Percentiles rank a stretch among this genome's conserved stretches.
phyloP scores from a whole-genome alignment of 495 filamentous ascomycete genomes.

The Sphaerosporella brunnea region DNA sequence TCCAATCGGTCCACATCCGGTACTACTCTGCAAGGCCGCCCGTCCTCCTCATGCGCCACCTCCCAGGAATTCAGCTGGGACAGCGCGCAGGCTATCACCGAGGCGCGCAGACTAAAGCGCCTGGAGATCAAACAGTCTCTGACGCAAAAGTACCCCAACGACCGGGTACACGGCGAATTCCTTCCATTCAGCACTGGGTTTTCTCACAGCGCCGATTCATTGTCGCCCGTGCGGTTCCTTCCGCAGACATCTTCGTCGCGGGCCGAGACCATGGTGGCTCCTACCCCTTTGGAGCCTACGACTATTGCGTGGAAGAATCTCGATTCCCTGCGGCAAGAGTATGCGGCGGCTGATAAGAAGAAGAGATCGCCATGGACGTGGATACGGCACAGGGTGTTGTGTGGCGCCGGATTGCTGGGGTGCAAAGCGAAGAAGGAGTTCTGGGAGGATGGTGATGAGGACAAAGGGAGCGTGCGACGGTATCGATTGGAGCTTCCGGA shows the following conservation, averaged over 20 bases:
- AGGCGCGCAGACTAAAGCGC: constrained; percentile 2
- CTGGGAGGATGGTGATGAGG: constrained; percentile 18
- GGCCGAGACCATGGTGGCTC: constrained; percentile 1
- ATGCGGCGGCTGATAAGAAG: constrained; percentile 16
- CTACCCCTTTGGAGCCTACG: constrained; percentile 10
- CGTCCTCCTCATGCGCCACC: neutral
- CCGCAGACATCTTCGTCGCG: neutral
- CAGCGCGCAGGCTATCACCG: neutral
- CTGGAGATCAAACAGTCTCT: constrained; percentile 9
- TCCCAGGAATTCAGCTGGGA: neutral
- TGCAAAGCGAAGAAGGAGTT: constrained; percentile 12
- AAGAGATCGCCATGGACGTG: constrained; percentile 6
- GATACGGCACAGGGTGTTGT: constrained; percentile 13
- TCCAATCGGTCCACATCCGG: neutral
- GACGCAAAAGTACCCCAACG: constrained; percentile 16
- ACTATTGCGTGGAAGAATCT: constrained; percentile 24
- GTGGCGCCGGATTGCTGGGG: constrained; percentile 12
- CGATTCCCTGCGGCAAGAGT: constrained; percentile 18
- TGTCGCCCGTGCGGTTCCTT: constrained; percentile 12
- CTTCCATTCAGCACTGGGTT: constrained; percentile 15
- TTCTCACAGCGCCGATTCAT: constrained; percentile 12
- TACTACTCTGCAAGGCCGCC: neutral
- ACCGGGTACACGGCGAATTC: constrained; percentile 15
- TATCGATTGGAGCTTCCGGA: constrained; percentile 6
- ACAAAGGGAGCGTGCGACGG: constrained; percentile 8